phyloP scores from a whole-genome alignment of 305 asterid genomes.

The Fraxinus floribunda region DNA sequence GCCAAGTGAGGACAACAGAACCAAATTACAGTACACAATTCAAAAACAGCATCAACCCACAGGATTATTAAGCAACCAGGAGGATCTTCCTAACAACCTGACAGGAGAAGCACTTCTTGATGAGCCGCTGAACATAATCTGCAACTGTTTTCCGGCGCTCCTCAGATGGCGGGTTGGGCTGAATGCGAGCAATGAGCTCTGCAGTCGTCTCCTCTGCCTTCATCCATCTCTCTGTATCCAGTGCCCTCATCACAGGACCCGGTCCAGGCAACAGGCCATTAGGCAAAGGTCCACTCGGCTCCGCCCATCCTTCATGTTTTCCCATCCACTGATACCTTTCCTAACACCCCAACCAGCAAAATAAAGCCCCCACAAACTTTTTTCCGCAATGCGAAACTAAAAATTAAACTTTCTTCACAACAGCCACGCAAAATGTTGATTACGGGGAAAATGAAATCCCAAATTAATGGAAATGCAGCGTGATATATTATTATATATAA shows the following conservation, averaged over 20 bases:
- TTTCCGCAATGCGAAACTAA: conserved; percentile 12
- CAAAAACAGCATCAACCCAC: conserved; percentile 3
- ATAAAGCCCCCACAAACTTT: neutral
- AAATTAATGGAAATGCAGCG: conserved; percentile 12
- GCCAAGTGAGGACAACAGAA: conserved; percentile 6
- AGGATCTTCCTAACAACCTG: conserved; percentile 57
- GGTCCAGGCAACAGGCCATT: conserved; percentile 81
- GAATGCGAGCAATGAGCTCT: conserved; percentile 86
- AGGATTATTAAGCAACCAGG: conserved; percentile 14
- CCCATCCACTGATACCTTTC: conserved; percentile 66
- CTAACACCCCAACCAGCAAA: conserved; percentile 19
- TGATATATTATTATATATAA: neutral
- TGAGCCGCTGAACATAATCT: conserved; percentile 80
- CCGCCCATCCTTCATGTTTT: conserved; percentile 75
- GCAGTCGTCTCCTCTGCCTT: conserved; percentile 91
- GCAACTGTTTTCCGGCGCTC: conserved; percentile 87
- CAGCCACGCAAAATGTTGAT: conserved; percentile 15
- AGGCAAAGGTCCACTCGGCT: conserved; percentile 64
- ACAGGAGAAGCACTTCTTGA: conserved; percentile 82
- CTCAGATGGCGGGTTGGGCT: conserved; percentile 84
- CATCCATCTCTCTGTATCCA: conserved; percentile 72
- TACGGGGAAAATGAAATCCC: conserved; percentile 18
- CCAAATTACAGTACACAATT: conserved; percentile 8
- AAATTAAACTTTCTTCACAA: conserved; percentile 17
- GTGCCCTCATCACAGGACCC: conserved; percentile 51